A percentile compares a stretch with the other conserved stretches of the same genome.
Evolutionary conservation across 441 rosid genomes (phyloP).

Genomic region (Erysimum pusillum): DNA sequence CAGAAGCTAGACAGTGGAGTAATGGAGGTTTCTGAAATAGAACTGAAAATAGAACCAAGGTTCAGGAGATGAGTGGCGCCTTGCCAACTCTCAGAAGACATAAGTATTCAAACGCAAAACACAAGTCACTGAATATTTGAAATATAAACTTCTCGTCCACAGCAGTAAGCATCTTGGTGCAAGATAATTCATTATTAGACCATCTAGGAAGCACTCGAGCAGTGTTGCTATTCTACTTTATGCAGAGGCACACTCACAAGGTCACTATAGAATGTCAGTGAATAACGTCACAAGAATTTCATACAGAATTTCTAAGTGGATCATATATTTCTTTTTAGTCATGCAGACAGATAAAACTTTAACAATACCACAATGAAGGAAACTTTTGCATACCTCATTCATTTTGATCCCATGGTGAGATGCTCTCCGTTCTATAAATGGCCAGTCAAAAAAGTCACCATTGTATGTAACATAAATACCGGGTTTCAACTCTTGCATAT

Average conservation of each 20-base stretch:
- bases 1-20: neutral
- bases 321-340: constrained; percentile 18
- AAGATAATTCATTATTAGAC: constrained; percentile 10
- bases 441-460: constrained; percentile 99
- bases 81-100: constrained; percentile 36
- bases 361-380: constrained; percentile 36
- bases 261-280: constrained; percentile 18
- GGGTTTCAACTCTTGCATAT: constrained; percentile 97
- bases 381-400: constrained; percentile 73
- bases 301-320: constrained; percentile 27
- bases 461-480: constrained; percentile 97
- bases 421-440: constrained; percentile 96
- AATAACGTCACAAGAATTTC: constrained; percentile 9
- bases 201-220: constrained; percentile 20
- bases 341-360: constrained; percentile 13
- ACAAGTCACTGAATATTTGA: constrained; percentile 33
- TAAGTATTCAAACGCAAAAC: constrained; percentile 21
- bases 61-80: constrained; percentile 15
- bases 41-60: constrained; percentile 25
- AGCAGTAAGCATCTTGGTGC: constrained; percentile 19
- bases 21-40: constrained; percentile 7
- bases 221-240: constrained; percentile 20
- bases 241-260: constrained; percentile 35
- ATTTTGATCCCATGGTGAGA: constrained; percentile 84
- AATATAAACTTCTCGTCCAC: constrained; percentile 17